These are phyloP conservation scores for Cercospora sp. DNA, from an alignment of 2,329 filamentous ascomycete species.

Conservation along the genomic window DNA sequence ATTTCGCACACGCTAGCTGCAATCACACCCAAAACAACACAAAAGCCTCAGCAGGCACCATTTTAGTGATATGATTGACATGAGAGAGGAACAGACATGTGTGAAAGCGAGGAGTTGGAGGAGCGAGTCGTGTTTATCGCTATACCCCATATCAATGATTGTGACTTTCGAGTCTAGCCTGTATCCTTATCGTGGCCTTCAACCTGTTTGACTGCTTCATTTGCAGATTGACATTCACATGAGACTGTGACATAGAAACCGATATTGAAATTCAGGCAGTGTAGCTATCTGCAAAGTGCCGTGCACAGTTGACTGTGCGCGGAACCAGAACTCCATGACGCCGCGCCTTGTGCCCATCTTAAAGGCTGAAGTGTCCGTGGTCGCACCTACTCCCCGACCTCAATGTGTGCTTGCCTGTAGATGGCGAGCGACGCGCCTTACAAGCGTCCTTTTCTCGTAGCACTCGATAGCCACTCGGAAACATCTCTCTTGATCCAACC, in stretches of 20 bases:
- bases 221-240: neutral
- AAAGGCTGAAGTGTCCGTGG: neutral
- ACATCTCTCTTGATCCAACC: neutral
- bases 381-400: neutral
- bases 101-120: slow-evolving; percentile 7
- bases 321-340: slow-evolving; percentile 6
- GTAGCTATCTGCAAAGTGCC: neutral
- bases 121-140: neutral
- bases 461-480: neutral
- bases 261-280: neutral
- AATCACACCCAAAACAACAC: slow-evolving; percentile 31
- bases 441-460: neutral
- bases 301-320: neutral
- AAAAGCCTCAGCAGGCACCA: slow-evolving; percentile 15
- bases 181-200: neutral
- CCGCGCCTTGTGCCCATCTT: neutral
- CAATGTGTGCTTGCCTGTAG: neutral
- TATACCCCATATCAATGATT: slow-evolving; percentile 7
- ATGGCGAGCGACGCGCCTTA: neutral
- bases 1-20: slow-evolving; percentile 35
- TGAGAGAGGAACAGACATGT: neutral
- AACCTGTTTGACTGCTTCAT: neutral
- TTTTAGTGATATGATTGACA: neutral
- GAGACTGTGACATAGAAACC: neutral
- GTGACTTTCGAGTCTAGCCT: neutral